Conservation (phyloP, 1,139 yeast genomes). For the Geotrichum armillariae region DNA sequence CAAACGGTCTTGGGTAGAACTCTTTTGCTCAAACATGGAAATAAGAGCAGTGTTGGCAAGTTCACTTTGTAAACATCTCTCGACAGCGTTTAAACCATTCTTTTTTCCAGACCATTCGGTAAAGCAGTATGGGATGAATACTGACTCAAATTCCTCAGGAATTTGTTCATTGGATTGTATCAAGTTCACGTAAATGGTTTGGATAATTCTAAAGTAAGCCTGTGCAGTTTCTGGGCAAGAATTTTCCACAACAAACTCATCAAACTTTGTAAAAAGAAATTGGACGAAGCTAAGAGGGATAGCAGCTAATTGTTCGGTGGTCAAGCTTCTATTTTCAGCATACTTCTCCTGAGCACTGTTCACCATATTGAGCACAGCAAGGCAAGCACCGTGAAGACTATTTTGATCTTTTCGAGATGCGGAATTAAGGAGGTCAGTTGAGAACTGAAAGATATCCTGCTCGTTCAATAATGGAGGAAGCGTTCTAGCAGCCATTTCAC, state of each 20-base stretch:
- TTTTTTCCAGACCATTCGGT: conserved; percentile 12
- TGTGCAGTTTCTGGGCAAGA: conserved; percentile 40
- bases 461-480: conserved; percentile 52
- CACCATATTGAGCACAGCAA: conserved; percentile 42
- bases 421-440: conserved; percentile 23
- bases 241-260: conserved; percentile 34
- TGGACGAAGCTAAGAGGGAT: conserved; percentile 23
- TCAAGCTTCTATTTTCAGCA: conserved; percentile 3
- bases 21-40: conserved; percentile 1
- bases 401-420: conserved; percentile 42
- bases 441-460: conserved; percentile 32
- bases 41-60: conserved; percentile 17
- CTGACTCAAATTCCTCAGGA: conserved; percentile 8
- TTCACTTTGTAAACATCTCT: conserved; percentile 21
- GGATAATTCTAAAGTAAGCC: conserved; percentile 41
- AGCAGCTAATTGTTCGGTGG: neutral
- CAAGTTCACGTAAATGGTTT: conserved; percentile 12
- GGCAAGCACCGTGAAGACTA: conserved; percentile 55
- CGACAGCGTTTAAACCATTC: conserved; percentile 16
- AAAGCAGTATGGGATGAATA: conserved; percentile 19
- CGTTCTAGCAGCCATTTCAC: conserved; percentile 82
- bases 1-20: conserved; percentile 1
- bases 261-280: conserved; percentile 26
- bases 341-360: conserved; percentile 12
- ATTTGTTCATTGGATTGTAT: neutral